Base-by-base conservation (phyloP, 1,284 basidiomycete genomes). In the Ganoderma lucidum region DNA sequence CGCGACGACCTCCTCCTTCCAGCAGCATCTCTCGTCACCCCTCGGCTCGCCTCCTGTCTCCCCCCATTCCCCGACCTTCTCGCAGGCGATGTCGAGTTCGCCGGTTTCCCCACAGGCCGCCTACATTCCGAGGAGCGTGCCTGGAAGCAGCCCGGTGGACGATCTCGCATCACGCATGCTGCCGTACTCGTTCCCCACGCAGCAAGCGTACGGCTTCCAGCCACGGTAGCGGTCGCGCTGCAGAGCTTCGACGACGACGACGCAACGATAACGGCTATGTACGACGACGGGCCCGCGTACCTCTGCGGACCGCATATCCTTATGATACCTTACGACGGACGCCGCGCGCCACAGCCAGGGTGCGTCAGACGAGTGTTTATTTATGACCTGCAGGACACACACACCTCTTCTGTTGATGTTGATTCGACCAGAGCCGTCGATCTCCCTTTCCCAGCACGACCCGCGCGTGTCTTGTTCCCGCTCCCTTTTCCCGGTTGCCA, bases 1-100 rank as follows among this genome's bases (percentile, higher is more conserved):
- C 14, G 41, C 73, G 42, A 62, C 63, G 53, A 65, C 81, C 70
- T 45, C 73, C 19, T 53, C 64, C 41, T 69, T 81, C 73, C 71
- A 74, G 69, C 75, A 78, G 70, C 48, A 51, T n/a, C 73, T 73
- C 65, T 69, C 73, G 37, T 74, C 75, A 30, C 73, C 72, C 53
- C 41, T 61, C 28, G 59, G 59, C 10, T 63, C 62, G 14, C 74
- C 73, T 37, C 72, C 70, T 28, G 72, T 73, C 30, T 74, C 74
- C 30, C 73, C 75, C 66, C 63, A 64, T 30, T 73, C 72, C 35
- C 69, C 74, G 23, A 65, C 68, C 51, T 71, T 73, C 64, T 8
- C 69, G 37, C 59, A 63, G n/a, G 63, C 65, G 59, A 65, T 59
- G 69, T 19, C 62, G 37, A 66, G 62, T 58, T 63, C 72, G 58